Base-by-base conservation (phyloP, 345 rosid species). In the Bruguiera sexangula region DNA sequence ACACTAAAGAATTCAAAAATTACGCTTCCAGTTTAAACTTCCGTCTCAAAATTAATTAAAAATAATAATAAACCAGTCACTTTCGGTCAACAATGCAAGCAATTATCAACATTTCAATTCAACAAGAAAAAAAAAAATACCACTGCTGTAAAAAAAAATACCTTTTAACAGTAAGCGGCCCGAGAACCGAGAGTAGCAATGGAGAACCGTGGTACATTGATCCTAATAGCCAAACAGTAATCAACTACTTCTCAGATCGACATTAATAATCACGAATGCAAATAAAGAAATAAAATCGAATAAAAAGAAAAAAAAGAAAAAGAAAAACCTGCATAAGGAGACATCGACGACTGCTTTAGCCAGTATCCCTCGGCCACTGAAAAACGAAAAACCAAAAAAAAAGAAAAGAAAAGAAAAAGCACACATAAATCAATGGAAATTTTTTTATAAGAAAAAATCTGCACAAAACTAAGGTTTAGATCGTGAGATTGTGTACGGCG, bases 141-240 rank as follows among this genome's bases (percentile, higher is more conserved):
- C 2, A 63, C 13, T 22, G 37, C 4, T 6, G 29, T 4, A 15
- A 19, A 2, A 36, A 48, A 27, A 27, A 27, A n/a, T 64, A 90
- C 99, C 97, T 87, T 69, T 79, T 82, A 73, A 82, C 86, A 18
- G 92, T 79, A 36, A 92, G 91, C 51, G 96, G 97, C 46, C 99
- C 99, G 10, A 95, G 82, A 70, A 92, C 54, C 1, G 88, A 85
- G 75, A 90, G 89, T 50, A 95, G 76, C 81, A 92, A 79, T 32
- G 99, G 96, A 9, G 99, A 92, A 72, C 94, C 97, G 69, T 92
- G 99, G 79, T 90, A 92, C 96, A 95, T 95, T 60, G 97, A 92
- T 81, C 99, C 99, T 95, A 75, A 18, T 53, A 27, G 1, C 53
- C 29, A 72, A 73, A 61, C 53, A 46, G 18, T 68, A 29, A 68